A percentile compares a stretch with the other conserved stretches of the same genome.
These are phyloP conservation scores for Neophaeococcomyces mojaviensis DNA, from an alignment of 2,329 filamentous ascomycete species.

Conservation along the genomic window DNA sequence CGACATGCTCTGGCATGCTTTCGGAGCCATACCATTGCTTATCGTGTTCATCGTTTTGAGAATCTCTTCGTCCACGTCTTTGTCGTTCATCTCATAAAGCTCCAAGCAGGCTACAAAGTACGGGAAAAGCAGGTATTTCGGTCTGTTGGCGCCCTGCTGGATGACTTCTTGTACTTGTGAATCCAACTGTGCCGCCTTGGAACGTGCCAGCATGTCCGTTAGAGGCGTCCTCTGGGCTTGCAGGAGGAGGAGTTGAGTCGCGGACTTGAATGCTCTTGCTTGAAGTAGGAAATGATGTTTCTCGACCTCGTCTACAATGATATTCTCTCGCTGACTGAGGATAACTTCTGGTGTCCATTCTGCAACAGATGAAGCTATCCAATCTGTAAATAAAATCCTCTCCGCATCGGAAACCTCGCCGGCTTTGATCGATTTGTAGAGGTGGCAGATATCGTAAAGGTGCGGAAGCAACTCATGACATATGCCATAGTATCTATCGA, in stretches of 20 bases:
- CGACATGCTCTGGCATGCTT: background rate
- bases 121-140: background rate
- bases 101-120: constrained; percentile 1
- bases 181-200: background rate
- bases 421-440: background rate
- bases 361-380: too few relatives aligned
- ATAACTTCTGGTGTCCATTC: too few relatives aligned
- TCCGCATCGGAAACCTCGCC: too few relatives aligned
- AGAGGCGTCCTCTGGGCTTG: background rate
- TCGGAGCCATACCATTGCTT: background rate
- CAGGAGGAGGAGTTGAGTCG: background rate
- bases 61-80: background rate
- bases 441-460: background rate
- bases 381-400: too few relatives aligned
- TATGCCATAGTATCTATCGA: background rate
- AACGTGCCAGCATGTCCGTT: background rate
- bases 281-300: background rate
- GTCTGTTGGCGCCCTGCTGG: background rate
- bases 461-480: background rate
- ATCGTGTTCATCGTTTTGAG: background rate
- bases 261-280: constrained; percentile 1
- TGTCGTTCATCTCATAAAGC: too few relatives aligned
- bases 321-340: background rate
- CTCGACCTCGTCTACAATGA: background rate
- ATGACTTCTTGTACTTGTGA: background rate